Evolutionary conservation across 345 rosid species (phyloP).

Genomic region (Citrus australasica): DNA sequence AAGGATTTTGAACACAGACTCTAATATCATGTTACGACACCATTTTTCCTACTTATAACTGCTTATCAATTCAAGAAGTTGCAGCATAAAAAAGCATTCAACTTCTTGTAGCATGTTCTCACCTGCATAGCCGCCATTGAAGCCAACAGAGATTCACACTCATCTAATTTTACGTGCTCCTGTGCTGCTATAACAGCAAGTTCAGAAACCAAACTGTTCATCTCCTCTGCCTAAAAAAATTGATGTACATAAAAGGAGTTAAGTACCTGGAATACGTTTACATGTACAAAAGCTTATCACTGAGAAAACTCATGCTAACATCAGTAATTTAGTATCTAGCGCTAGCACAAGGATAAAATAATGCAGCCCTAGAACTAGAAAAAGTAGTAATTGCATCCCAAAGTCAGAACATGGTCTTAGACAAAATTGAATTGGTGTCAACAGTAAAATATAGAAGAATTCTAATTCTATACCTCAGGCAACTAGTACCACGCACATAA

Average conservation of each 20-base stretch:
- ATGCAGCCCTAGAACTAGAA: not conserved
- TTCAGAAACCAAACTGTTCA: conserved; percentile 54
- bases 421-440: not conserved
- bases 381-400: not conserved
- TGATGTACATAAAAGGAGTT: not conserved
- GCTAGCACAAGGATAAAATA: not conserved
- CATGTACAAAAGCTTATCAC: conserved; percentile 8
- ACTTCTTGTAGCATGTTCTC: conserved; percentile 4
- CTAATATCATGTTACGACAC: not conserved
- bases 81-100: not conserved
- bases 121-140: conserved; percentile 75
- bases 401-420: not conserved
- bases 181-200: conserved; percentile 50
- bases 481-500: not conserved
- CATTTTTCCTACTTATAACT: not conserved
- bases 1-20: not conserved
- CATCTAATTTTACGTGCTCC: conserved; percentile 59
- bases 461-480: not conserved
- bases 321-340: not conserved
- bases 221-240: conserved; percentile 47
- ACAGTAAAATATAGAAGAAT: not conserved
- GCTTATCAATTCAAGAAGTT: not conserved
- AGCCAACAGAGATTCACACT: conserved; percentile 66
- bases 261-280: conserved; percentile 7
- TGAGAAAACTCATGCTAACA: not conserved